Base-by-base conservation (phyloP, 352 stramenopile genomes). In the Globisporangium cystogenes region DNA sequence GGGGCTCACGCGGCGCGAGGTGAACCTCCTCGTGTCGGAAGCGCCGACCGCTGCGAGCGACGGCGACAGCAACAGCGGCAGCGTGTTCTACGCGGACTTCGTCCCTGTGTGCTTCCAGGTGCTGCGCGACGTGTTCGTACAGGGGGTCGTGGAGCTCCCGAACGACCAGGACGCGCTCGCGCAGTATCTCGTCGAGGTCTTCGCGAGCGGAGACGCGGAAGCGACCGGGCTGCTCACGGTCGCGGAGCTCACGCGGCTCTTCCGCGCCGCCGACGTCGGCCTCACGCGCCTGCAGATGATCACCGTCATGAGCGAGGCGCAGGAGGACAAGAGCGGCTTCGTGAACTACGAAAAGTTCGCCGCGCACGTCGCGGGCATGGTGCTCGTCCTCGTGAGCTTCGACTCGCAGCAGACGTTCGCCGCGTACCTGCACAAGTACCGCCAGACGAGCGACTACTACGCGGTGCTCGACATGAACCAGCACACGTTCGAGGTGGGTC, bases 221-320 rank as follows among this genome's bases (percentile, higher is more conserved):
- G 65, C 55, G 23, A 86, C 82, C 7, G 82, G 80, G 0, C 35
- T 89, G 33, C 67, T 91, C 29, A 74, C 78, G 2, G 71, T 85
- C 20, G 64, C 62, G 10, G 82, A 90, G 47, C 68, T 91, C 45
- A 62, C 73, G 42, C 70, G 68, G 29, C 64, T 87, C 3, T 72
- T 91, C 24, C 68, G 74, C 36, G 66, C 67, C 1, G 76, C 80
- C 0, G 82, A 90, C 47, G 55, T 93, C 7, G 80, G 82, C 0
- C 78, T 93, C 59, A 91, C 82, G 15, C 65, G 79, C 10, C 69
- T 93, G 23, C 80, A 90, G 65, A 89, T 87, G 62, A 76, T 80
- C 53, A 67, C 70, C 8, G 70, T 82, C 12, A 75, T 91, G 60
- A 70, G 72, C 24, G 80, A 90, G 53, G 75, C 82, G 2, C 73